phyloP scores from a whole-genome alignment of 2,329 filamentous ascomycete genomes.

The Aspergillus puulaauensis region DNA sequence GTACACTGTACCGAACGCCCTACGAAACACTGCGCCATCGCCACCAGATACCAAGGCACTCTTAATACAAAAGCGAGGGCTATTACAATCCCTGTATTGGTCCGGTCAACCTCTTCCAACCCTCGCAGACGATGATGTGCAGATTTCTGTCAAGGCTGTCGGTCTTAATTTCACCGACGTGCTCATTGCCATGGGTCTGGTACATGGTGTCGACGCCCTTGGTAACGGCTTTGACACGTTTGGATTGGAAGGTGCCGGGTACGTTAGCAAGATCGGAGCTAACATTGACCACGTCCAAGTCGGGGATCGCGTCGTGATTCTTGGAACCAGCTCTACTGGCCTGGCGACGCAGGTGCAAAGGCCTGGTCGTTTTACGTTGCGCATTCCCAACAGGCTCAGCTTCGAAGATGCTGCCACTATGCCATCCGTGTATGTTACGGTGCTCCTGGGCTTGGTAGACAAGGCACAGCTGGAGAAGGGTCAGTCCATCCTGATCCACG shows the following conservation, averaged over 20 bases:
- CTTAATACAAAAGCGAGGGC: background rate
- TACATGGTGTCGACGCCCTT: background rate
- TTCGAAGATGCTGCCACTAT: background rate
- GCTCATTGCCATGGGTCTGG: background rate
- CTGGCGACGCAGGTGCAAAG: background rate
- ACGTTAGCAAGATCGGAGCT: background rate
- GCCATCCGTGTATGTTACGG: background rate
- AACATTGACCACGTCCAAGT: background rate
- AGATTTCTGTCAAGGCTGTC: background rate
- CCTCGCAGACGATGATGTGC: background rate
- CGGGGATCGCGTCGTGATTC: background rate
- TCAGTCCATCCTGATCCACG: background rate
- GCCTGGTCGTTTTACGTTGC: background rate
- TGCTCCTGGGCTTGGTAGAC: background rate
- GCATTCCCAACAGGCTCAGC: background rate
- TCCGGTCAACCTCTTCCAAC: background rate
- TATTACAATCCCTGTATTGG: background rate
- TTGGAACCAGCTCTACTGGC: background rate
- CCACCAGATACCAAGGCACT: background rate
- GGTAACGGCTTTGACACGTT: background rate
- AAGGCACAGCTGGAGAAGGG: background rate
- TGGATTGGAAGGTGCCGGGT: background rate
- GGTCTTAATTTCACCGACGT: background rate
- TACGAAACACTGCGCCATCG: background rate
- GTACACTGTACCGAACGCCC: background rate